A percentile compares a stretch with the other conserved stretches of the same genome.
Evolutionary conservation across 2,329 filamentous ascomycete species (phyloP).

Genomic region (Aspergillus texensis): DNA sequence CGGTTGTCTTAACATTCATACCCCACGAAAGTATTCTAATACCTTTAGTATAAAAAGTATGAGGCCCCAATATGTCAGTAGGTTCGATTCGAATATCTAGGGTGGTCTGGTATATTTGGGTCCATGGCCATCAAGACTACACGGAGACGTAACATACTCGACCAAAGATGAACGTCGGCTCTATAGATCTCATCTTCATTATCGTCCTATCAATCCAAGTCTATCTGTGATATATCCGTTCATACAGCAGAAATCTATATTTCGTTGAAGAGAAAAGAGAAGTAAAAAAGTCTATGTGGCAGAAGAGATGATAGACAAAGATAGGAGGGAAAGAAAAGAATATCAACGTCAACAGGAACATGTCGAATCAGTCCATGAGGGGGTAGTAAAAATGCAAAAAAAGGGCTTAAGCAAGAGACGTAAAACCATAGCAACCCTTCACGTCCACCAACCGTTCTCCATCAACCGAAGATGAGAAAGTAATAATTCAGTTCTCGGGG

Average conservation of each 20-base stretch:
- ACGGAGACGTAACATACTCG: neutral
- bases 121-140: neutral
- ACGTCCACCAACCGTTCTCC: neutral
- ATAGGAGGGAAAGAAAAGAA: neutral
- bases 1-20: too few species aligned
- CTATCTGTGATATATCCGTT: neutral
- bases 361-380: neutral
- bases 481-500: neutral
- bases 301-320: slow-evolving; percentile 2
- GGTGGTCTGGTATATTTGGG: too few species aligned
- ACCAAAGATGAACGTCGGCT: neutral
- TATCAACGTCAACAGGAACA: slow-evolving; percentile 1
- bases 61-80: too few species aligned
- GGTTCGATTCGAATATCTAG: too few species aligned
- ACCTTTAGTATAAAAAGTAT: too few species aligned
- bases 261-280: neutral
- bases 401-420: neutral
- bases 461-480: neutral
- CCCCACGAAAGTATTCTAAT: too few species aligned
- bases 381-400: neutral
- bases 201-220: neutral
- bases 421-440: slow-evolving; percentile 2
- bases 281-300: neutral
- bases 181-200: neutral
- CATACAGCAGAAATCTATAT: slow-evolving; percentile 6